phyloP scores from a whole-genome alignment of 108 stramenopile genomes.

The Schizochytrium sp. region DNA sequence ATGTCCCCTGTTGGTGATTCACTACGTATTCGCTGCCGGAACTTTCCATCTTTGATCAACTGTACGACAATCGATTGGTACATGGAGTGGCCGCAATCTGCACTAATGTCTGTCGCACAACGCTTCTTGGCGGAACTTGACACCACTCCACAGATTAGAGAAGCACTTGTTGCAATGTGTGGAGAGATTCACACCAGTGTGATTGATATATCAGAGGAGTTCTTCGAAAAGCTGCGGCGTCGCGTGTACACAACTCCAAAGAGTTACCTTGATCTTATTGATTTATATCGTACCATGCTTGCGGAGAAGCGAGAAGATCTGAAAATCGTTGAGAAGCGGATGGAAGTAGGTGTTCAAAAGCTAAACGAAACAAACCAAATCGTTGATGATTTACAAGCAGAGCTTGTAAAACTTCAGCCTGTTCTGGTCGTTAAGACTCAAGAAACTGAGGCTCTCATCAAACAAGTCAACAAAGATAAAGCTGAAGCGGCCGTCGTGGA shows the following conservation, averaged over 20 bases:
- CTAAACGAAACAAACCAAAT: slow-evolving; percentile 77
- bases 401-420: slow-evolving; percentile 75
- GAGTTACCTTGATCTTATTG: slow-evolving; percentile 80
- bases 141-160: slow-evolving; percentile 48
- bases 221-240: slow-evolving; percentile 75
- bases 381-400: slow-evolving; percentile 75
- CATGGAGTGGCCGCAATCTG: slow-evolving; percentile 77
- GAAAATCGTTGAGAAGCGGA: slow-evolving; percentile 70
- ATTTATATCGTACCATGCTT: slow-evolving; percentile 74
- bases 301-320: slow-evolving; percentile 68
- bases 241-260: slow-evolving; percentile 82
- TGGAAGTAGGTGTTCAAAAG: slow-evolving; percentile 76
- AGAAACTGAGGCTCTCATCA: slow-evolving; percentile 74
- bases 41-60: slow-evolving; percentile 80
- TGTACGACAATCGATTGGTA: slow-evolving; percentile 82
- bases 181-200: slow-evolving; percentile 74
- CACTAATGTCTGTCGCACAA: slow-evolving; percentile 75
- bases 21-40: slow-evolving; percentile 76
- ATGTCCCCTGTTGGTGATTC: slow-evolving; percentile 80
- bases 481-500: slow-evolving; percentile 71
- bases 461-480: slow-evolving; percentile 69
- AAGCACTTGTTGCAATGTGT: slow-evolving; percentile 71
- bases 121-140: slow-evolving; percentile 71
- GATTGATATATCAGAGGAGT: slow-evolving; percentile 67
- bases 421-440: slow-evolving; percentile 73